phyloP scores from a whole-genome alignment of 2,329 filamentous ascomycete species.

The Sporothrix mexicana region DNA sequence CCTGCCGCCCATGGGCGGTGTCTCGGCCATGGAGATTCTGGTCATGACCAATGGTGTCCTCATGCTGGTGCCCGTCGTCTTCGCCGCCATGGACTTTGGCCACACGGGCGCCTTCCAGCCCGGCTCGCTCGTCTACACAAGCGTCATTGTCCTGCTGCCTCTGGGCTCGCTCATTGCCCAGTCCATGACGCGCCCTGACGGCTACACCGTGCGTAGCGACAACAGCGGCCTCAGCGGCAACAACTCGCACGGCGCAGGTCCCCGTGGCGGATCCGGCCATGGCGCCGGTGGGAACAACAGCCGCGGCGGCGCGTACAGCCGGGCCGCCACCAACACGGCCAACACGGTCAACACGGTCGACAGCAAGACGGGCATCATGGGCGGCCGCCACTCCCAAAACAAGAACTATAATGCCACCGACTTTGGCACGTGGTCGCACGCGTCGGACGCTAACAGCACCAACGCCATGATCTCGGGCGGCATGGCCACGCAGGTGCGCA shows the following conservation, averaged over 20 bases:
- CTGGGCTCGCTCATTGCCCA: conserved; percentile 60
- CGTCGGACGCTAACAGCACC: conserved; percentile 30
- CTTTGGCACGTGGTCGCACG: conserved; percentile 31
- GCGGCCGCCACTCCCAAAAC: neutral
- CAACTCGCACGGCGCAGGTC: neutral
- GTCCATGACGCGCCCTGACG: conserved; percentile 43
- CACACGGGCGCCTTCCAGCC: conserved; percentile 54
- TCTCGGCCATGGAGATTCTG: conserved; percentile 61
- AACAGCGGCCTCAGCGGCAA: conserved; percentile 4
- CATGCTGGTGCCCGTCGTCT: conserved; percentile 62
- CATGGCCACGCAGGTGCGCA: conserved; percentile 29
- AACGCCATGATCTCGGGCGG: conserved; percentile 22
- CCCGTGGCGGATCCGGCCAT: conserved; percentile 10
- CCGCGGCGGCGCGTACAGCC: conserved; percentile 28
- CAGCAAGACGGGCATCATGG: conserved; percentile 18
- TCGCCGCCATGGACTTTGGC: conserved; percentile 55
- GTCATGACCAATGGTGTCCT: conserved; percentile 62
- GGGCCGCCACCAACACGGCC: conserved; percentile 7
- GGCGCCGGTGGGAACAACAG: conserved; percentile 10
- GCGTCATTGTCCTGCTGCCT: conserved; percentile 58
- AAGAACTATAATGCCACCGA: neutral
- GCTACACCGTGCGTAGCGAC: neutral
- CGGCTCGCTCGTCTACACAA: conserved; percentile 56
- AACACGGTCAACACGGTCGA: conserved; percentile 28
- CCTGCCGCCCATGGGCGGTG: conserved; percentile 49